These are phyloP conservation scores for Zanthoxylum bungeanum DNA, from an alignment of 345 rosid species.

Conservation along the genomic window DNA sequence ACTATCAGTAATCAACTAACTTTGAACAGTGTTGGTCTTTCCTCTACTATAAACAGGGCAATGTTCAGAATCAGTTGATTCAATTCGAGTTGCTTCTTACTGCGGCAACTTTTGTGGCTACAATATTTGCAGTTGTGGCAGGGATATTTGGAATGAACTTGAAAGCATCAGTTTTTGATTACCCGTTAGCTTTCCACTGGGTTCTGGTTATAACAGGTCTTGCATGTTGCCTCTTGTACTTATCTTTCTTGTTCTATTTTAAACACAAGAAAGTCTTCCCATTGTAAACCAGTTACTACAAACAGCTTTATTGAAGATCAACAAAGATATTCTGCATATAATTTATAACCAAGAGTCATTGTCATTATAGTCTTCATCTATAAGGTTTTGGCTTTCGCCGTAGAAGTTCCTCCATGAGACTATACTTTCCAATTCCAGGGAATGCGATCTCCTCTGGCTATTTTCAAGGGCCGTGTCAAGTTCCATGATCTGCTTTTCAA, in stretches of 20 bases:
- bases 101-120: conserved; percentile 84
- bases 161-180: conserved; percentile 57
- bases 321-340: neutral
- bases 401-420: neutral
- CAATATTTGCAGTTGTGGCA: conserved; percentile 78
- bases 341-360: neutral
- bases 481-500: conserved; percentile 23
- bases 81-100: conserved; percentile 94
- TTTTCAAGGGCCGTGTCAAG: conserved; percentile 31
- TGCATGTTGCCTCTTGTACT: conserved; percentile 50
- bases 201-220: conserved; percentile 65
- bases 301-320: conserved; percentile 7
- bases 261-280: conserved; percentile 86
- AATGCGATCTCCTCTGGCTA: conserved; percentile 24
- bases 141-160: conserved; percentile 95
- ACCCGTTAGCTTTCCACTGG: conserved; percentile 65
- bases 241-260: conserved; percentile 65
- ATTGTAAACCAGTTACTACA: conserved; percentile 26
- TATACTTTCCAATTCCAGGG: conserved; percentile 3
- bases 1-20: neutral
- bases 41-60: conserved; percentile 52
- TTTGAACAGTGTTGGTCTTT: neutral
- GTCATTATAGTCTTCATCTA: neutral
- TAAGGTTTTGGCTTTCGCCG: neutral
- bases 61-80: conserved; percentile 89